A percentile compares a stretch with the other conserved stretches of the same genome.
phyloP scores from a whole-genome alignment of 2,329 filamentous ascomycete species.

The Akanthomyces muscarius region DNA sequence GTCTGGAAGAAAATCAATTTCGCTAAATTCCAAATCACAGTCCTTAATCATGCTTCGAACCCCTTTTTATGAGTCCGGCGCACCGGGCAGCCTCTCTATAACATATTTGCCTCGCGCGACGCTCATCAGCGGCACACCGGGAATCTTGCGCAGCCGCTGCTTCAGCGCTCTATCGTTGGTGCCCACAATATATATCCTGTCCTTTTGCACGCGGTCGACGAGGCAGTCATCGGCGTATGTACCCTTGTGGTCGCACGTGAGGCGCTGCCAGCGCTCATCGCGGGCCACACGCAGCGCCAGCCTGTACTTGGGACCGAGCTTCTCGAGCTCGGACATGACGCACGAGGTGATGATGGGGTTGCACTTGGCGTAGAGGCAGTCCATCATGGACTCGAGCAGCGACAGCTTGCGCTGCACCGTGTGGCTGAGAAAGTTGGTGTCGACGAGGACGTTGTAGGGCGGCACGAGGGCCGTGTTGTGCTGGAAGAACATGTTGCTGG shows the following conservation, averaged over 20 bases:
- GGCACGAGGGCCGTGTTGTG: slow-evolving; percentile 83
- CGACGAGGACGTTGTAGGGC: slow-evolving; percentile 74
- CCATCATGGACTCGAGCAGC: slow-evolving; percentile 85
- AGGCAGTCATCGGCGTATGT: slow-evolving; percentile 79
- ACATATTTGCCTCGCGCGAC: slow-evolving; percentile 88
- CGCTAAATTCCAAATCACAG: slow-evolving; percentile 14
- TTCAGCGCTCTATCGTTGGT: slow-evolving; percentile 78
- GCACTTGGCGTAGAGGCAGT: slow-evolving; percentile 87
- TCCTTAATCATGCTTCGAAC: not conserved
- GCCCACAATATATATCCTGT: slow-evolving; percentile 73
- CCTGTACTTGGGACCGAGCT: slow-evolving; percentile 82
- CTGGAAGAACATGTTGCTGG: slow-evolving; percentile 81
- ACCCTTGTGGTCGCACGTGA: slow-evolving; percentile 88
- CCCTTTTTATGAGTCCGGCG: slow-evolving; percentile 52
- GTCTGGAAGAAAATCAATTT: slow-evolving; percentile 2
- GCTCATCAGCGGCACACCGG: slow-evolving; percentile 68
- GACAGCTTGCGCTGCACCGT: slow-evolving; percentile 89
- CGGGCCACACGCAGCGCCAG: slow-evolving; percentile 81
- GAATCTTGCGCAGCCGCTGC: slow-evolving; percentile 71
- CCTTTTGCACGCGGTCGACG: slow-evolving; percentile 68
- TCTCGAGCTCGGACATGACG: slow-evolving; percentile 81
- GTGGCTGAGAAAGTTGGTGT: slow-evolving; percentile 89
- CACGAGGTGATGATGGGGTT: slow-evolving; percentile 77
- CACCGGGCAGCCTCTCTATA: slow-evolving; percentile 85
- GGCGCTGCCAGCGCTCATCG: slow-evolving; percentile 81